These are phyloP conservation scores for Aphanomyces cochlioides DNA, from an alignment of 352 stramenopile genomes.

Conservation along the genomic window DNA sequence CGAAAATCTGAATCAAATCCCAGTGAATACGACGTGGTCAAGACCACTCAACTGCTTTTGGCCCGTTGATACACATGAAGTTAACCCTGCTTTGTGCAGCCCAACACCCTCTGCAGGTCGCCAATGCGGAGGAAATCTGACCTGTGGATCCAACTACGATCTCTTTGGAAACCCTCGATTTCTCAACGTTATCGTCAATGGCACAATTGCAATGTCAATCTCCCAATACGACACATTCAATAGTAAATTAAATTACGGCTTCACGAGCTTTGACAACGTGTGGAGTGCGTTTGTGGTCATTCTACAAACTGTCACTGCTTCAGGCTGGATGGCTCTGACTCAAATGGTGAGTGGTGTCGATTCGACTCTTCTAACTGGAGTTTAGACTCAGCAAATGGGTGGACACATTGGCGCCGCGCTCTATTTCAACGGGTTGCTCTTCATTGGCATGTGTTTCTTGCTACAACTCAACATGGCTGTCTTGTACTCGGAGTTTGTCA, in stretches of 20 bases:
- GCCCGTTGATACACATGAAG: conserved; percentile 82
- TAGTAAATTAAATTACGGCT: conserved; percentile 77
- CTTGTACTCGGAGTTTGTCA: conserved; percentile 83
- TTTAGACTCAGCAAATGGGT: conserved; percentile 36
- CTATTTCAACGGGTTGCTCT: conserved; percentile 88
- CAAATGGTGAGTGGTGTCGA: conserved; percentile 70
- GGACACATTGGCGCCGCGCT: conserved; percentile 57
- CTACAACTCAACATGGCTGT: conserved; percentile 91
- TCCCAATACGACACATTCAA: conserved; percentile 59
- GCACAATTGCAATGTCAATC: conserved; percentile 23
- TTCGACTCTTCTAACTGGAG: conserved; percentile 32
- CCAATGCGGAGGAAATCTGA: conserved; percentile 38
- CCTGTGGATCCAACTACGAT: conserved; percentile 70
- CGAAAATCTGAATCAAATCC: conserved; percentile 24
- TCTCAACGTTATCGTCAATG: conserved; percentile 30
- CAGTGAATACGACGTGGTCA: conserved; percentile 50
- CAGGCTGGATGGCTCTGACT: conserved; percentile 92
- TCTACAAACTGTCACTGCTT: conserved; percentile 91
- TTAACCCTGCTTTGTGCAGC: conserved; percentile 55
- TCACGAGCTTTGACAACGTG: conserved; percentile 93
- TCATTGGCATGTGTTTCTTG: conserved; percentile 92
- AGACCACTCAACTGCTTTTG: conserved; percentile 85
- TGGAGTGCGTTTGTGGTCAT: conserved; percentile 86
- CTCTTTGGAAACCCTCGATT: conserved; percentile 67
- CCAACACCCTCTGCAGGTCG: conserved; percentile 47